Conservation (phyloP, 1,139 yeast species). For the Debaryomyces udenii region DNA sequence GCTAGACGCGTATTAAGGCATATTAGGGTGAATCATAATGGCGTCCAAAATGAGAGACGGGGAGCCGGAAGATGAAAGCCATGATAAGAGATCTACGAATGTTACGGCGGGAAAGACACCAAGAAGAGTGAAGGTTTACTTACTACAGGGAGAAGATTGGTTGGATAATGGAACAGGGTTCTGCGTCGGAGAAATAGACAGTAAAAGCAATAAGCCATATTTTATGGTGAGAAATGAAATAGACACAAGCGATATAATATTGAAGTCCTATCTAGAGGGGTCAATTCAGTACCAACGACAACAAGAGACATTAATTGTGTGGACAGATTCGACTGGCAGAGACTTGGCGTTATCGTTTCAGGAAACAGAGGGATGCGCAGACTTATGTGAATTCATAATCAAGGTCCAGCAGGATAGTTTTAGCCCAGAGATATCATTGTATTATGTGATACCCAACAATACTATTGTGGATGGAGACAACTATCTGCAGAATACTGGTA, state of each 20-base stretch:
- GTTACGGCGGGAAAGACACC: conserved; percentile 34
- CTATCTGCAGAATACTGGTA: conserved; percentile 19
- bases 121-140: conserved; percentile 86
- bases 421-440: conserved; percentile 72
- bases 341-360: conserved; percentile 93
- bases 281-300: conserved; percentile 86
- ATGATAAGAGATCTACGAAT: not conserved
- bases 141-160: conserved; percentile 84
- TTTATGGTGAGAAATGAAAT: conserved; percentile 76
- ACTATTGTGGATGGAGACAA: conserved; percentile 27
- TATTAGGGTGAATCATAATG: conserved; percentile 6
- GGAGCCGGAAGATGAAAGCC: conserved; percentile 1
- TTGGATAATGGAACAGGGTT: conserved; percentile 91
- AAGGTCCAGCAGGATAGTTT: conserved; percentile 60
- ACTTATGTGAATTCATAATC: conserved; percentile 78
- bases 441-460: conserved; percentile 63
- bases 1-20: conserved; percentile 8
- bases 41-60: conserved; percentile 1
- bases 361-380: conserved; percentile 87
- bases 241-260: conserved; percentile 57
- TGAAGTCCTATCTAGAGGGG: conserved; percentile 71
- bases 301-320: conserved; percentile 90
- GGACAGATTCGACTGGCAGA: conserved; percentile 81
- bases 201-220: conserved; percentile 49
- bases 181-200: conserved; percentile 69